phyloP scores from a whole-genome alignment of 768 basidiomycete species.

The Agaricus sinodeliciosus region DNA sequence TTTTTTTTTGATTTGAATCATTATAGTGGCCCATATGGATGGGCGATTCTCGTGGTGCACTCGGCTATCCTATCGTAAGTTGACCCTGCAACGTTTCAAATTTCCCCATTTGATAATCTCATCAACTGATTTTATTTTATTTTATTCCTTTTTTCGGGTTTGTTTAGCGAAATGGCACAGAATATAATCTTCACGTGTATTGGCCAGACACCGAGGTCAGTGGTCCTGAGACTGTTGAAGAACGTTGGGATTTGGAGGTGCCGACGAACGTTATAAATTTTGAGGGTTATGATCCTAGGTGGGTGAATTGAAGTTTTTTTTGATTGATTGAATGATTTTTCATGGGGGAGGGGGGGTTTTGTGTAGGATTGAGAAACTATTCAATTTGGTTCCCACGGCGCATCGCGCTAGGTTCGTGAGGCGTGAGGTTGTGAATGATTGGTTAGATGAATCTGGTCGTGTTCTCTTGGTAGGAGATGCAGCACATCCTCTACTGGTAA shows the following conservation, averaged over 20 bases:
- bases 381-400: slow-evolving; percentile 25
- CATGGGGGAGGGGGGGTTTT: neutral
- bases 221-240: slow-evolving; percentile 17
- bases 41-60: slow-evolving; percentile 20
- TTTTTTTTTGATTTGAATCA: neutral
- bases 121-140: neutral
- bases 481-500: slow-evolving; percentile 46
- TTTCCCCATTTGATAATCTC: neutral
- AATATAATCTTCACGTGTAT: slow-evolving; percentile 30
- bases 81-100: neutral
- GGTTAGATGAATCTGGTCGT: slow-evolving; percentile 41
- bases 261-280: slow-evolving; percentile 28
- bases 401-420: slow-evolving; percentile 30
- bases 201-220: slow-evolving; percentile 26
- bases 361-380: slow-evolving; percentile 28
- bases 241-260: slow-evolving; percentile 28
- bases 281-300: slow-evolving; percentile 18
- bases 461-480: slow-evolving; percentile 49
- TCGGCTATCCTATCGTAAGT: slow-evolving; percentile 24
- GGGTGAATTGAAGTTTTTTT: neutral
- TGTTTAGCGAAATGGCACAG: slow-evolving; percentile 29
- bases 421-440: slow-evolving; percentile 33
- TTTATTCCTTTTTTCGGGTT: no score
- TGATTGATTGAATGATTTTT: neutral
- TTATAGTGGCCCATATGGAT: slow-evolving; percentile 28